phyloP scores from a whole-genome alignment of 2,329 filamentous ascomycete species.

The Ophiostoma sp. region DNA sequence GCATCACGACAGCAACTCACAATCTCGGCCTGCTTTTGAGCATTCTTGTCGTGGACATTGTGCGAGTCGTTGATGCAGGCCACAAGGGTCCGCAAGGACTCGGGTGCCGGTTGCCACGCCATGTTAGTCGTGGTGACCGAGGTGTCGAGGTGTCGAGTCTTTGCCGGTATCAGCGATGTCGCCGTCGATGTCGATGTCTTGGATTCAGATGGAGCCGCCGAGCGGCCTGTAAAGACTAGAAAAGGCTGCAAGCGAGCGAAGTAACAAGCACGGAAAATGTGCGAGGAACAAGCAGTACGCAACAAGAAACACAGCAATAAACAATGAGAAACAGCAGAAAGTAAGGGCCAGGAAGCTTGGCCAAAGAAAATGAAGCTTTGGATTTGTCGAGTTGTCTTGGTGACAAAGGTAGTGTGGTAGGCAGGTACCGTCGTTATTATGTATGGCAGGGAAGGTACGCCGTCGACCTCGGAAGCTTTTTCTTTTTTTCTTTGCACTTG shows the following conservation, averaged over 20 bases:
- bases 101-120: conserved; percentile 87
- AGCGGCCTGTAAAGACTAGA: not conserved
- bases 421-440: not conserved
- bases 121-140: conserved; percentile 44
- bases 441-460: not conserved
- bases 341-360: not conserved
- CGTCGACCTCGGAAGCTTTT: not conserved
- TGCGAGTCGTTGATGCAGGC: conserved; percentile 87
- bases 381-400: conserved; percentile 1
- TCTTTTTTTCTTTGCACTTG: not conserved
- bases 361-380: conserved; percentile 3
- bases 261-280: not conserved
- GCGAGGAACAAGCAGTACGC: not conserved
- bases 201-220: not conserved
- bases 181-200: conserved; percentile 3
- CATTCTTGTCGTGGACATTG: conserved; percentile 70
- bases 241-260: not conserved
- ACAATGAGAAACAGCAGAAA: not conserved
- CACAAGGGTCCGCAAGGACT: conserved; percentile 83
- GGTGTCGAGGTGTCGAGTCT: not conserved
- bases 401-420: not conserved
- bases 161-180: not conserved
- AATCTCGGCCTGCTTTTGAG: conserved; percentile 83
- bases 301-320: not conserved
- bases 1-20: conserved; percentile 50